Base-by-base conservation (phyloP, 1,139 yeast genomes). In the Tardiomyces digboiensis region DNA sequence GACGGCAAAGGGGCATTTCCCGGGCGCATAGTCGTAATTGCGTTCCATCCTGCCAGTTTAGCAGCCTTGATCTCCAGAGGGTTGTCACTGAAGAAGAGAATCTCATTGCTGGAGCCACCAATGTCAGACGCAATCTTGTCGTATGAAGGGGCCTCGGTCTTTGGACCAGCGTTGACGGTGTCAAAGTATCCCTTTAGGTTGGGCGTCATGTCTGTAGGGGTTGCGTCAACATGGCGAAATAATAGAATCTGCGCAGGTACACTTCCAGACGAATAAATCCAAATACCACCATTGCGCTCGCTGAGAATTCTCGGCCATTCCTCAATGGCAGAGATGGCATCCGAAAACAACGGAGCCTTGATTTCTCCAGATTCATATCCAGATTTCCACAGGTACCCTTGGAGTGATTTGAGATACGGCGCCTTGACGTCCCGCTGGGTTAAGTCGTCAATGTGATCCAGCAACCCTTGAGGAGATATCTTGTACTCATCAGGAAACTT, bases 181-280 rank as follows among this genome's bases (percentile, higher is more conserved):
- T 89, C 97, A 58, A 78, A 89, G 64, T 87, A 88, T 4, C 83
- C 94, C 6, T 68, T 53, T 29, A 89, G 59, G 22, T 61, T 58
- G 1, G 64, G 60, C 3, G 48, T 49, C 4, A 54, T 55, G 29
- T 60, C 58, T 19, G 61, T 59, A 6, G 49, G 49, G 18, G 19
- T 21, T 5, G 39, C 29, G 40, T 66, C 62, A 5, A 84, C 89
- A 58, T 85, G 75, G 0, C 71, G 72, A 58, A 89, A 86, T 46
- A 89, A 67, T 48, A 88, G 66, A 50, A 80, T 80, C 56, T 89
- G 97, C 0, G 97, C 97, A 46, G 78, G 75, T 29, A 89, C 78
- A 42, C 93, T 82, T 1, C 97, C 97, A n/a, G 95, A 84, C 0
- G 97, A 87, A 63, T 89, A 89, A 18, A 89, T 87, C 58, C 72